phyloP scores from a whole-genome alignment of 306 rosid species.

The Styphnolobium japonicum region DNA sequence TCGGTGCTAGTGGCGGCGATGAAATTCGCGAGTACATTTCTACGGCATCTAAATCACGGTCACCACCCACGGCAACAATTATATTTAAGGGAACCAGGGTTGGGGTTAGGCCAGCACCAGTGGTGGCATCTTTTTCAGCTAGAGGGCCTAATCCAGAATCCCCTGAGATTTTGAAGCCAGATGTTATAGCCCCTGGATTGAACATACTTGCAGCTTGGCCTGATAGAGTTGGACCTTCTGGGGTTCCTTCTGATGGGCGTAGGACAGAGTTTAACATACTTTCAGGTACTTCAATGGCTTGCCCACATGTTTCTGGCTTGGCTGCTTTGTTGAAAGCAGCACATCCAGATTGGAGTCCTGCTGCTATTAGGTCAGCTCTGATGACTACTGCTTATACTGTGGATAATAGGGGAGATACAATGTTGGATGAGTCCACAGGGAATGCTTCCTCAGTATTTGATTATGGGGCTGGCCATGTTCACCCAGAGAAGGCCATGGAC shows the following conservation, averaged over 20 bases:
- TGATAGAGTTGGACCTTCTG: slow-evolving; percentile 78
- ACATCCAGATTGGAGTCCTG: slow-evolving; percentile 91
- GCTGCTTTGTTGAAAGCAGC: slow-evolving; percentile 89
- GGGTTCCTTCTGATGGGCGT: slow-evolving; percentile 61
- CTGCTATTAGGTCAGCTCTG: slow-evolving; percentile 76
- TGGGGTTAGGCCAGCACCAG: slow-evolving; percentile 82
- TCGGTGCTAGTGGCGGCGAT: slow-evolving; percentile 70
- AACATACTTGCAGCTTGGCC: slow-evolving; percentile 98
- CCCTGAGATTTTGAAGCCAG: slow-evolving; percentile 84
- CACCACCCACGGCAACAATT: slow-evolving; percentile 54
- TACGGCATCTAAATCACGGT: slow-evolving; percentile 16
- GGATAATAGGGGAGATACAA: slow-evolving; percentile 60
- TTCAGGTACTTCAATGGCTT: slow-evolving; percentile 93
- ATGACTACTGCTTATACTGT: slow-evolving; percentile 84
- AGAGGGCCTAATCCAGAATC: slow-evolving; percentile 88
- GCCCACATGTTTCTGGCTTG: slow-evolving; percentile 89
- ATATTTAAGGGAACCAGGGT: slow-evolving; percentile 72
- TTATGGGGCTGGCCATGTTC: slow-evolving; percentile 86
- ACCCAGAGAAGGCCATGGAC: slow-evolving; percentile 78
- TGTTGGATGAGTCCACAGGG: slow-evolving; percentile 84
- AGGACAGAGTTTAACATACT: slow-evolving; percentile 78
- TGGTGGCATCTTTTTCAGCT: slow-evolving; percentile 87
- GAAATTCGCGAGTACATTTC: slow-evolving; percentile 61
- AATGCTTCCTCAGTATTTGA: slow-evolving; percentile 71
- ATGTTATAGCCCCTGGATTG: slow-evolving; percentile 82